A percentile compares a stretch with the other conserved stretches of the same genome.
Conservation (phyloP, 352 stramenopile species). For the Proteromonas lacertae region DNA sequence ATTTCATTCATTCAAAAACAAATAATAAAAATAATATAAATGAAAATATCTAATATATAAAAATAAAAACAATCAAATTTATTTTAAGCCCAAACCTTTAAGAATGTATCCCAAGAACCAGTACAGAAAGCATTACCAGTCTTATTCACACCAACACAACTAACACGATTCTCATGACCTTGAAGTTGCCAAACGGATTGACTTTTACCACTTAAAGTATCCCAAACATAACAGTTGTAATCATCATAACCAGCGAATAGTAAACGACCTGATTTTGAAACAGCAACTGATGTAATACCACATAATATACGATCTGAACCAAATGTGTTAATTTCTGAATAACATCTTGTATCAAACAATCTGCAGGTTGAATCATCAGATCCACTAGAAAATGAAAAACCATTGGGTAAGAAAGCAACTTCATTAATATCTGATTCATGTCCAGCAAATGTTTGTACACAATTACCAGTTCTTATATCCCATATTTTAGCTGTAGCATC, state of each 20-base stretch:
- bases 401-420: constrained; percentile 8
- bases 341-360: constrained; percentile 7
- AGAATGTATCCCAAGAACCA: constrained; percentile 1
- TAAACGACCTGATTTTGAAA: constrained; percentile 7
- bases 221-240: constrained; percentile 7
- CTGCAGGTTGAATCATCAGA: constrained; percentile 8
- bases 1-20: too few relatives aligned
- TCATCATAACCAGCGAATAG: constrained; percentile 10
- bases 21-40: too few relatives aligned
- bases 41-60: not conserved
- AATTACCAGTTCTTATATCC: constrained; percentile 4
- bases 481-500: constrained; percentile 9
- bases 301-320: constrained; percentile 4
- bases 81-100: not conserved
- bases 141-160: not conserved
- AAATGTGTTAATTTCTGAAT: constrained; percentile 8
- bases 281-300: constrained; percentile 9
- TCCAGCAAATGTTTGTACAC: constrained; percentile 6
- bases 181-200: not conserved
- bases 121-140: not conserved
- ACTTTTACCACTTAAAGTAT: constrained; percentile 2
- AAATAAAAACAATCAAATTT: not conserved
- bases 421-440: constrained; percentile 10
- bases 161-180: constrained; percentile 1
- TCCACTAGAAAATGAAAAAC: constrained; percentile 6